Base-by-base conservation (phyloP, 306 rosid species). In the Acmispon strigosus region DNA sequence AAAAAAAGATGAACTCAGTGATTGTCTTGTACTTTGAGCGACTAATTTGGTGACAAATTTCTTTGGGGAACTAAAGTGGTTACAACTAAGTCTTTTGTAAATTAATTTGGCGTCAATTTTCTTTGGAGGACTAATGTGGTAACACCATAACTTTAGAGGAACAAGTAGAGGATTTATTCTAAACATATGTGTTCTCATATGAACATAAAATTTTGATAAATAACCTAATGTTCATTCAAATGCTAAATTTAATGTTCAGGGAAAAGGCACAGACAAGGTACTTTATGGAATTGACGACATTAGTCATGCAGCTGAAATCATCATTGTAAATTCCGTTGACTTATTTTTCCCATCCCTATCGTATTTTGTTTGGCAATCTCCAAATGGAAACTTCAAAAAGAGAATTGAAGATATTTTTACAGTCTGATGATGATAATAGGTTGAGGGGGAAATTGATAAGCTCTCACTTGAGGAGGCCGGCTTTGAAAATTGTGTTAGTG, bases 381-480 rank as follows among this genome's bases (percentile, higher is more conserved):
- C 34, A 73, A 80, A 54, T 44, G 44, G 58, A 62, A 63, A 65
- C 68, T 74, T 19, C 1, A 15, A 42, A 69, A 15, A 17, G 29
- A 16, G 27, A 69, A 29, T 48, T 43, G 44, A 37, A 77, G 27
- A 52, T 11, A 43, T 51, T 65, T 22, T 70, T 64, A 69, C 69
- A 11, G 14, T 80, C 56, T 58, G 39, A 36, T 76, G 58, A 67
- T 72, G 66, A 53, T 51, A 20, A 66, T 78, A 93, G 97, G 98
- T 90, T 63, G 98, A 93, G 76, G 97, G 98, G 60, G 98, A 93
- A 80, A 60, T 86, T 56, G 98, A 93, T 74, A 93, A 93, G 87
- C 97, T 93, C 79, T 93, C 98, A 22, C 77, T 90, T 34, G 97
- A 90, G 79, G 98, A 93, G 76, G 96, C 92, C 76, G 98, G 97